Base-by-base conservation (phyloP, 2,329 filamentous ascomycete species). In the Camillea tinctor region DNA sequence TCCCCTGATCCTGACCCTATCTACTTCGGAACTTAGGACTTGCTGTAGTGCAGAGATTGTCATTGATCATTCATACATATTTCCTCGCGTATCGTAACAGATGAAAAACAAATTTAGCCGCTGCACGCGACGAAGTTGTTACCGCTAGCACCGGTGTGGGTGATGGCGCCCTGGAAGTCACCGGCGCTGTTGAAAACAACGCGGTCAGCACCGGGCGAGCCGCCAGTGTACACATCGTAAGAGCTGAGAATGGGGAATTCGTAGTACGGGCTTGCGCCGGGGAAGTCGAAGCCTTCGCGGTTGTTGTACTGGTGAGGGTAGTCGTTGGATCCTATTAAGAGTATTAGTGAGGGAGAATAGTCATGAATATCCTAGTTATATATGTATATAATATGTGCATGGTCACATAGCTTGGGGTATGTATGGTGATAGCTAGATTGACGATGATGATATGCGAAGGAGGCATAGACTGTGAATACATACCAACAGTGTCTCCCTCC, bases 41-140 rank as follows among this genome's bases (percentile, higher is more conserved):
- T 30, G 26, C 3, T 30, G 26, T 7, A 11, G 13, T 30, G 13
- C 8, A 9, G 13, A 7, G 8, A 30, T 30, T 7, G 26, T 30
- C 26, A 30, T 30, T 30, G 26, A 9, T 30, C 13, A 30, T 30
- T 7, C 26, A 9, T 30, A 30, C 13, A 11, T 7, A 30, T 30
- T 30, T 30, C 26, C 26, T 30, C 26, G 26, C 26, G 13, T 30
- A 30, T 9, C 26, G 26, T 30, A 30, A 9, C 26, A 30, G 26
- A 7, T 11, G 26, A 7, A 30, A 7, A 7, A 11, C 26, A 30
- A 30, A 11, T 11, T 30, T 30, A 30, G 6, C 7, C 13, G 26
- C 26, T 62, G 68, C 87, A 89, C n/a, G 75, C 79, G 60, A 89
- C 84, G 74, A 90, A 90, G 71, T 81, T 75, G 69, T 88, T 84